Conservation (phyloP, 306 rosid genomes). For the Trifolium subterraneum region DNA sequence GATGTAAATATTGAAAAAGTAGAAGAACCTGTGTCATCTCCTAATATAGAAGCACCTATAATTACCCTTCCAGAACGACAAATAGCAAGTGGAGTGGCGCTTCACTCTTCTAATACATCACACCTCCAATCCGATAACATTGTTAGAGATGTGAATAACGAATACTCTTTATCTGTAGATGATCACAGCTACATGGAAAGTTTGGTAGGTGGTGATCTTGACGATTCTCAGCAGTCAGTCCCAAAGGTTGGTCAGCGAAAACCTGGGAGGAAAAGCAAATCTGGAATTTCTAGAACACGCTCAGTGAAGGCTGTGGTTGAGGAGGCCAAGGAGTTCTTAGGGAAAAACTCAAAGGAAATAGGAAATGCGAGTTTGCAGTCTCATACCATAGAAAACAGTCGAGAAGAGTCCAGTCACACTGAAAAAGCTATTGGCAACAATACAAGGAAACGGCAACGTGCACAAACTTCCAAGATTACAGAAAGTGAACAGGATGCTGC, state of each 20-base stretch:
- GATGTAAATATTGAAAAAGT: constrained; percentile 46
- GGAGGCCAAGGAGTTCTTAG: constrained; percentile 74
- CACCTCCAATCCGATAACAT: constrained; percentile 45
- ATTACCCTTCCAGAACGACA: constrained; percentile 44
- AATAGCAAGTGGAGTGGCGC: constrained; percentile 43
- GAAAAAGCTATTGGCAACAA: constrained; percentile 49
- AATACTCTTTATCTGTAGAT: constrained; percentile 53
- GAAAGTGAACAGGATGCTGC: constrained; percentile 63
- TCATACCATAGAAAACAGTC: constrained; percentile 49
- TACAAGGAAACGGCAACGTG: constrained; percentile 64
- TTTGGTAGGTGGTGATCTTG: constrained; percentile 62
- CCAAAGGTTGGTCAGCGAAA: constrained; percentile 50
- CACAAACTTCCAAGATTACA: constrained; percentile 56
- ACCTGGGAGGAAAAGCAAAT: constrained; percentile 52
- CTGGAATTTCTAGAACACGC: constrained; percentile 70
- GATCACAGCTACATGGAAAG: constrained; percentile 61
- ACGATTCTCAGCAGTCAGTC: constrained; percentile 75
- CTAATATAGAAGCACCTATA: constrained; percentile 42
- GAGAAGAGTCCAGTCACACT: constrained; percentile 54
- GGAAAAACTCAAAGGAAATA: constrained; percentile 54
- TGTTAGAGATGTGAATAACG: constrained; percentile 47
- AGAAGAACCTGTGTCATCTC: constrained; percentile 42
- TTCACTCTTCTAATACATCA: constrained; percentile 42
- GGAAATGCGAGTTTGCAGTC: constrained; percentile 45
- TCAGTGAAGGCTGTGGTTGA: constrained; percentile 77